Evolutionary conservation across 192 early-diverging fungal genomes (phyloP).

Genomic region (Oehlia diaphana): DNA sequence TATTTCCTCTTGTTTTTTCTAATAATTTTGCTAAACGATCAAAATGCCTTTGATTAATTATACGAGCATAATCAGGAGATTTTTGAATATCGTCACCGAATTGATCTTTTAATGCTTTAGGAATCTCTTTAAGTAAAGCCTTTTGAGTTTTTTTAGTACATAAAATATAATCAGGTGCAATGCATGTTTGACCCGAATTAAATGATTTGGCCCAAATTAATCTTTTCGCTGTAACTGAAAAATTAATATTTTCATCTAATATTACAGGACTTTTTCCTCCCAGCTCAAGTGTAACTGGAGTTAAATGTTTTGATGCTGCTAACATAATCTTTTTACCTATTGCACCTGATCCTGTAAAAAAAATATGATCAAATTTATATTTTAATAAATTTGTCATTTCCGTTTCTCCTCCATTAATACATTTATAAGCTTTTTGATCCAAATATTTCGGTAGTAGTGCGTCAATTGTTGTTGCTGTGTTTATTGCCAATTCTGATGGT

Average conservation of each 20-base stretch:
- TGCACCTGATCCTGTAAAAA: conserved; percentile 83
- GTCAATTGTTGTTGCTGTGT: conserved; percentile 62
- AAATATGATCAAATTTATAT: conserved; percentile 85
- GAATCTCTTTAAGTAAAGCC: conserved; percentile 52
- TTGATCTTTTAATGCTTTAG: conserved; percentile 38
- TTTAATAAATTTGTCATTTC: conserved; percentile 76
- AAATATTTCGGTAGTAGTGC: conserved; percentile 73
- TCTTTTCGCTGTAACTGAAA: conserved; percentile 64
- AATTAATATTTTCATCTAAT: conserved; percentile 66
- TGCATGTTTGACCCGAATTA: conserved; percentile 88
- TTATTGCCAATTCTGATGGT: conserved; percentile 78
- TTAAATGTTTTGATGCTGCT: conserved; percentile 86
- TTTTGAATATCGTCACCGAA: conserved; percentile 43
- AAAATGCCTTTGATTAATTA: conserved; percentile 63
- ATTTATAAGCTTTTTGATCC: conserved; percentile 58
- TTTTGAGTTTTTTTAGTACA: conserved; percentile 47
- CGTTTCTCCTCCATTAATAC: conserved; percentile 75
- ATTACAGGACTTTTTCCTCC: conserved; percentile 86
- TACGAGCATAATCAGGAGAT: conserved; percentile 54
- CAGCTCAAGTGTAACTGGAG: conserved; percentile 87
- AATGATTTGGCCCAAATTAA: conserved; percentile 79
- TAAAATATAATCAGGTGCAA: conserved; percentile 79
- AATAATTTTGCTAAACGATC: conserved; percentile 59
- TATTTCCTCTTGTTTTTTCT: conserved; percentile 49
- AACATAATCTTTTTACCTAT: conserved; percentile 82